Evolutionary conservation across 2,329 filamentous ascomycete species (phyloP).

Genomic region (Coniochaeta sp.): DNA sequence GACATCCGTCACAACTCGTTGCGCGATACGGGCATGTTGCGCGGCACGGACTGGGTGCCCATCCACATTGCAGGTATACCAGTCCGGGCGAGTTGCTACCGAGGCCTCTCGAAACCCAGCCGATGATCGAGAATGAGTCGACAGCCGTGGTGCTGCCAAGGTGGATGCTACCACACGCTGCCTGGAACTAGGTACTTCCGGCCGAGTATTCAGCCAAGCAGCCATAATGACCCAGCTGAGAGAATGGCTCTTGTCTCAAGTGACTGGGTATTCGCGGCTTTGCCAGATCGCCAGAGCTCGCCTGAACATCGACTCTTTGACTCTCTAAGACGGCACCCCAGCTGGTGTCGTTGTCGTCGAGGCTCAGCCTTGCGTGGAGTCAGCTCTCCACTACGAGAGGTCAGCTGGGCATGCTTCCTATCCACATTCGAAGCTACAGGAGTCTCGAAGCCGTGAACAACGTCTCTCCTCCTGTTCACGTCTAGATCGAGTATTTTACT

Average conservation of each 20-base stretch:
- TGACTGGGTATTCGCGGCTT: background rate
- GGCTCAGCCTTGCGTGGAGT: background rate
- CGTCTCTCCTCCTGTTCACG: background rate
- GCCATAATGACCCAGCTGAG: background rate
- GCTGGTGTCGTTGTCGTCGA: background rate
- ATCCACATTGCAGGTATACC: background rate
- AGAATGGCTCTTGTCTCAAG: background rate
- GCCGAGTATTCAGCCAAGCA: background rate
- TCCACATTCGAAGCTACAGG: background rate
- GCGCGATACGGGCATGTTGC: background rate
- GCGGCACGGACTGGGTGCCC: background rate
- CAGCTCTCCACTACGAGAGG: background rate
- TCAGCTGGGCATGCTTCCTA: background rate
- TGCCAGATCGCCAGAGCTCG: background rate
- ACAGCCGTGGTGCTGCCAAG: background rate
- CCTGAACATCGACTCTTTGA: background rate
- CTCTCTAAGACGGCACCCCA: background rate
- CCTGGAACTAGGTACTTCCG: background rate
- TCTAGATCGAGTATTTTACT: background rate
- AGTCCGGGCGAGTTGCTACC: background rate
- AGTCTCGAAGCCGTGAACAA: background rate
- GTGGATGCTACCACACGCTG: background rate
- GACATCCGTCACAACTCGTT: background rate
- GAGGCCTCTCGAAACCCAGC: background rate
- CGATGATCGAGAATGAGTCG: background rate